Percentiles rank a stretch among this genome's conserved stretches.
Conservation (phyloP, 31 red algal genomes). For the Odonthalia washingtoniensis region DNA sequence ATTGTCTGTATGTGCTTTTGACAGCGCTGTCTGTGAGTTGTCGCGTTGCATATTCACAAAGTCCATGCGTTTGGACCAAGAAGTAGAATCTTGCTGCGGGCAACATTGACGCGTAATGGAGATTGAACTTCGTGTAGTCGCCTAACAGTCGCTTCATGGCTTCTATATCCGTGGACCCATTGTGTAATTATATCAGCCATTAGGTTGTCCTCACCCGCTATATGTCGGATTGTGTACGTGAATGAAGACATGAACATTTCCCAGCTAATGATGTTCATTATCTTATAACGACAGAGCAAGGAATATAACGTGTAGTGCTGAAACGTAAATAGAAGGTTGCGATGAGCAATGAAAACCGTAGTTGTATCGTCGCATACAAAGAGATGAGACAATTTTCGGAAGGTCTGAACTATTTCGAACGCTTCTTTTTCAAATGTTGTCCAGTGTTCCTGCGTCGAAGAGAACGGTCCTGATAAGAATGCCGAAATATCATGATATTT, state of each 20-base stretch:
- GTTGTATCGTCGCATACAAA: too few relatives aligned
- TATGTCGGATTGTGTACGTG: conserved; percentile 21
- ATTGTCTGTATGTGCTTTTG: background rate
- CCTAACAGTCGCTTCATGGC: too few relatives aligned
- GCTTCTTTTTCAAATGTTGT: conserved; percentile 46
- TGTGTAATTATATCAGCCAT: background rate
- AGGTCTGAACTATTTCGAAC: conserved; percentile 1
- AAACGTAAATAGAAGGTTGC: conserved; percentile 46
- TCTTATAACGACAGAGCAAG: background rate
- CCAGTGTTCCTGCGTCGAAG: background rate
- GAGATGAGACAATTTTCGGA: background rate
- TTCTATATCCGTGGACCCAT: conserved; percentile 3
- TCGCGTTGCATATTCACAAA: background rate
- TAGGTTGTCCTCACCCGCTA: background rate
- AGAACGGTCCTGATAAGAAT: conserved; percentile 32
- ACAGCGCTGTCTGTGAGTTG: background rate
- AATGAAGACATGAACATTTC: conserved; percentile 23
- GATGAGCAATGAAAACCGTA: conserved; percentile 26
- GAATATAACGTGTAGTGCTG: background rate
- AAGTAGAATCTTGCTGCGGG: background rate
- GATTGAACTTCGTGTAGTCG: background rate
- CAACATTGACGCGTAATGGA: background rate
- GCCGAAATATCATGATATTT: conserved; percentile 35
- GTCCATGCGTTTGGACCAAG: background rate
- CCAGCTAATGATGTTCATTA: conserved; percentile 28